Conservation (phyloP, 75 land plant species). For the Isoetes taiwanensis region DNA sequence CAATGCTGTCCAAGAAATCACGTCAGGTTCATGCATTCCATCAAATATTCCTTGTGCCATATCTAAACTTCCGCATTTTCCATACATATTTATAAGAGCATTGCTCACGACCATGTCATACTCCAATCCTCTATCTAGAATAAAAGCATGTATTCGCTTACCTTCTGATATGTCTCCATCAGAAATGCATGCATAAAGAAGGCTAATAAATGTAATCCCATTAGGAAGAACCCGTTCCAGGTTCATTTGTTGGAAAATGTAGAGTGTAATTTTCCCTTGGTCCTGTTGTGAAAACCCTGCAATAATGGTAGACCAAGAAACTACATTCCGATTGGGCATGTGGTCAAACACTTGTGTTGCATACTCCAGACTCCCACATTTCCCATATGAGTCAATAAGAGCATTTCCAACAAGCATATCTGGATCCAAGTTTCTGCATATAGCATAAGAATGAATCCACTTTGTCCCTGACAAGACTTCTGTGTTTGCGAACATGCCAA, state of each 20-base stretch:
- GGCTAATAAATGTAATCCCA: conserved; percentile 16
- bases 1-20: conserved; percentile 32
- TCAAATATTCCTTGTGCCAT: conserved; percentile 26
- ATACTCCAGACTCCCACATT: neutral
- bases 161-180: too few species aligned
- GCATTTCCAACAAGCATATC: conserved; percentile 29
- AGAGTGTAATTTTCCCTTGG: conserved; percentile 6
- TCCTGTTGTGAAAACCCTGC: conserved; percentile 17
- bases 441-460: too few species aligned
- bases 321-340: conserved; percentile 6
- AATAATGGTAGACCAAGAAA: conserved; percentile 22
- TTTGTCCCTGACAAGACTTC: too few species aligned
- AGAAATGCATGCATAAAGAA: conserved; percentile 15
- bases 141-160: conserved; percentile 25
- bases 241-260: conserved; percentile 1
- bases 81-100: conserved; percentile 30
- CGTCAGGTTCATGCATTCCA: conserved; percentile 20
- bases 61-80: conserved; percentile 25
- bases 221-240: conserved; percentile 10
- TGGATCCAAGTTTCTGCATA: too few species aligned
- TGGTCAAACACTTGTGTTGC: neutral
- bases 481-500: too few species aligned
- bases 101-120: conserved; percentile 19
- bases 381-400: conserved; percentile 31
- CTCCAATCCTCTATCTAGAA: conserved; percentile 16